Evolutionary conservation across 164 flowering plant genomes (phyloP).

Genomic region (Macadamia integrifolia): DNA sequence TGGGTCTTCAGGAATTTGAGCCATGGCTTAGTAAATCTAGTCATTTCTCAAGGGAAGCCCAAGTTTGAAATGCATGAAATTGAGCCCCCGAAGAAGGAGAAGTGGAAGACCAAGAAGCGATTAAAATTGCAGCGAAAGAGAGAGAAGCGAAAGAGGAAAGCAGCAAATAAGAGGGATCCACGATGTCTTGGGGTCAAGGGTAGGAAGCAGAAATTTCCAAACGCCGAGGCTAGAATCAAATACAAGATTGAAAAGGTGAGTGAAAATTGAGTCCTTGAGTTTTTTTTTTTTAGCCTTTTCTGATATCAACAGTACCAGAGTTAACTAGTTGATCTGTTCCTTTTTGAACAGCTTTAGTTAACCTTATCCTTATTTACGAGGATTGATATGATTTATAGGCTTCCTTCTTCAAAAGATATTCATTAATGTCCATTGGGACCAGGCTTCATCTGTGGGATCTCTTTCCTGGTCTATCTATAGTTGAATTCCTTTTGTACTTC

Average conservation of each 20-base stretch:
- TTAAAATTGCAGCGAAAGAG: conserved; percentile 64
- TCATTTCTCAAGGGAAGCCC: conserved; percentile 62
- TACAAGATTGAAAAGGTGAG: conserved; percentile 72
- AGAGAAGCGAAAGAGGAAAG: conserved; percentile 66
- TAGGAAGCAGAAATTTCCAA: conserved; percentile 58
- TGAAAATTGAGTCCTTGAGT: not conserved
- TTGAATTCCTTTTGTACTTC: no score
- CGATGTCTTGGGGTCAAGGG: conserved; percentile 56
- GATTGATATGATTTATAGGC: no score
- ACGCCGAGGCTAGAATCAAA: conserved; percentile 67
- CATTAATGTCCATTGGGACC: no score
- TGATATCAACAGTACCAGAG: no score
- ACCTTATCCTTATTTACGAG: no score
- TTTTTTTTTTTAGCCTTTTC: no score
- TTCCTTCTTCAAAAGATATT: no score
- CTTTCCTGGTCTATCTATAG: no score
- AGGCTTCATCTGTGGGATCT: no score
- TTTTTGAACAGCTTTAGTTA: no score
- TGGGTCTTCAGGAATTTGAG: conserved; percentile 35
- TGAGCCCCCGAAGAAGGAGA: conserved; percentile 74
- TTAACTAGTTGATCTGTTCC: no score
- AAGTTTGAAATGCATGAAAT: conserved; percentile 66
- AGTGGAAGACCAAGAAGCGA: conserved; percentile 70
- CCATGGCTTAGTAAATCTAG: conserved; percentile 43
- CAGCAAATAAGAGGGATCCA: conserved; percentile 77